Evolutionary conservation across 139 green algal species (phyloP).

Genomic region (Bryopsis sp.): DNA sequence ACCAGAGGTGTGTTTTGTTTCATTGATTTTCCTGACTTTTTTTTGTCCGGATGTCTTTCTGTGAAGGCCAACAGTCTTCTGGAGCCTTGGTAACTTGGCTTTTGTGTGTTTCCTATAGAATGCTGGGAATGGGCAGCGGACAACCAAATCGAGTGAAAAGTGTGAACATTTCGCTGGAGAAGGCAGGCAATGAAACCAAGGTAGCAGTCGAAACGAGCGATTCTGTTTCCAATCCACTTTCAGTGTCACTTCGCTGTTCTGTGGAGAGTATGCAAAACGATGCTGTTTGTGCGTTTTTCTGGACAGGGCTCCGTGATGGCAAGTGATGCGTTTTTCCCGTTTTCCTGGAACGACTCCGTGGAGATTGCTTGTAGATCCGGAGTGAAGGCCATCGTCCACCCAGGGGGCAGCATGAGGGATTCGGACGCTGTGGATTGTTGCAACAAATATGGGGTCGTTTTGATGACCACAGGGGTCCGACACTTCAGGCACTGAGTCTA

Average conservation of each 20-base stretch:
- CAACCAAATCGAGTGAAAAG: constrained; percentile 97
- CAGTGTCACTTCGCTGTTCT: neutral
- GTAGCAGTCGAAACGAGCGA: constrained; percentile 20
- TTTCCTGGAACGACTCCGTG: constrained; percentile 91
- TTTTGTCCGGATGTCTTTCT: too few relatives aligned
- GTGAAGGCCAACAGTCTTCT: too few relatives aligned
- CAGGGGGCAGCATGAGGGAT: constrained; percentile 88
- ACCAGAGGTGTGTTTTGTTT: too few relatives aligned
- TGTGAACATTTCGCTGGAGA: constrained; percentile 91
- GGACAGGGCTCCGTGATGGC: constrained; percentile 80
- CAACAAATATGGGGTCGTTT: constrained; percentile 95
- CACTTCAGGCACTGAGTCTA: constrained; percentile 90
- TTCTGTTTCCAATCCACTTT: neutral
- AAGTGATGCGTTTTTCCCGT: constrained; percentile 98
- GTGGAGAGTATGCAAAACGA: neutral
- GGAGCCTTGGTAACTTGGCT: too few relatives aligned
- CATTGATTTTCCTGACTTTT: too few relatives aligned
- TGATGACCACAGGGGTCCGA: constrained; percentile 84
- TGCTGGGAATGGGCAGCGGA: constrained; percentile 97
- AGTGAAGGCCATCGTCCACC: constrained; percentile 90
- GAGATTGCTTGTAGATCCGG: constrained; percentile 93
- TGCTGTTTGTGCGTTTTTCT: constrained; percentile 3
- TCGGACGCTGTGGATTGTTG: constrained; percentile 81
- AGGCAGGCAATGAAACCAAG: constrained; percentile 74
- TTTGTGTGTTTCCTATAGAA: too few relatives aligned